phyloP scores from a whole-genome alignment of 1,284 basidiomycete species.

The Caloboletus inedulis region DNA sequence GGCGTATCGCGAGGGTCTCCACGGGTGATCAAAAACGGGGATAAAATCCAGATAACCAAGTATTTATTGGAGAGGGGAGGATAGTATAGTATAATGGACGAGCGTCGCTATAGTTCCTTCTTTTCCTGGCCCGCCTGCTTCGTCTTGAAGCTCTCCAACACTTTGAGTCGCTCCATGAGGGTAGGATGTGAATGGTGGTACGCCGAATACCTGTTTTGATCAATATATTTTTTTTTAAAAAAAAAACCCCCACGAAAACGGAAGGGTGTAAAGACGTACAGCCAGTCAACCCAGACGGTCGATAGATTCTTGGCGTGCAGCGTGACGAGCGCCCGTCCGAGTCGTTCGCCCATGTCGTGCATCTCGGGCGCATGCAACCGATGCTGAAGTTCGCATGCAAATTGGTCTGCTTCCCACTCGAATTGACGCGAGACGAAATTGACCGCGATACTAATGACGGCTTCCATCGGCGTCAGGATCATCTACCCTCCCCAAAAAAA shows the following conservation, averaged over 20 bases:
- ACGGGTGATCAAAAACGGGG: background rate
- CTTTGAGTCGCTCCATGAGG: slow-evolving; percentile 79
- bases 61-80: no score
- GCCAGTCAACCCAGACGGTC: slow-evolving; percentile 88
- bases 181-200: slow-evolving; percentile 94
- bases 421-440: slow-evolving; percentile 81
- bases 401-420: slow-evolving; percentile 89
- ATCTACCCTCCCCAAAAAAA: slow-evolving; percentile 43
- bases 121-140: slow-evolving; percentile 20
- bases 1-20: background rate
- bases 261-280: slow-evolving; percentile 47
- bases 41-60: background rate
- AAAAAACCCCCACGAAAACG: background rate
- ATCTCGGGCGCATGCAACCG: slow-evolving; percentile 47
- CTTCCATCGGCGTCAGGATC: slow-evolving; percentile 81
- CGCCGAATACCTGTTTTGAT: slow-evolving; percentile 67
- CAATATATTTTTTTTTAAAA: background rate
- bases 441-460: slow-evolving; percentile 72
- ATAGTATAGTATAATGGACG: background rate
- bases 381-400: slow-evolving; percentile 67
- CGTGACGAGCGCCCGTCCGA: slow-evolving; percentile 75
- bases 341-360: slow-evolving; percentile 75
- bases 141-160: slow-evolving; percentile 62
- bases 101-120: slow-evolving; percentile 25
- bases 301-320: slow-evolving; percentile 89